Base-by-base conservation (phyloP, 2,329 filamentous ascomycete genomes). In the Monilinia aucupariae region DNA sequence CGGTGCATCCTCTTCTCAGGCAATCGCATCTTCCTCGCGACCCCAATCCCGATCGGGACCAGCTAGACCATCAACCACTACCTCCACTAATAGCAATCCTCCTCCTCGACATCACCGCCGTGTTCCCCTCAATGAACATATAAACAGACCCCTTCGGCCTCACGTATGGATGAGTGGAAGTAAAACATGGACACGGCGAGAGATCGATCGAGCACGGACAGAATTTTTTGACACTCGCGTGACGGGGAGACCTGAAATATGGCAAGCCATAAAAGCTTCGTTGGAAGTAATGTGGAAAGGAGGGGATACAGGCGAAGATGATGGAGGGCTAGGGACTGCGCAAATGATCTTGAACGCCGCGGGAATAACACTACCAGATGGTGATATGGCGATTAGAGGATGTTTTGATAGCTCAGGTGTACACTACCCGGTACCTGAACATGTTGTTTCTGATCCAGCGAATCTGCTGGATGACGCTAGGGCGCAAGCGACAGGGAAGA, bases 141-240 rank as follows among this genome's bases (percentile, higher is more conserved):
- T 89, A 72, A 89, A 91, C 71, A 83, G 84, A 68, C 87, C 88
- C 1, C 78, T 92, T 47, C 82, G 82, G 51, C 80, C 80, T 0
- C 87, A 89, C 69, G 76, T 81, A 61, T 92, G 89, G 89, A 78
- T 78, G 15, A 84, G 86, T 63, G 82, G 81, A 65, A 80, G 81
- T 60, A 83, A 83, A 25, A 75, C 78, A 20, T 96, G 90, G 90
- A 92, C 89, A 0, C 84, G 82, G n/a, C 72, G 76, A 20, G 79
- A 87, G 60, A 79, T 96, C 2, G 83, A 85, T 64, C 81, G 80
- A 39, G 90, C 96, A 76, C 84, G 93, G 55, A 78, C 77, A 55
- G 91, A 91, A 66, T 97, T 96, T 79, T 97, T 96, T 75, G 92
- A 97, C 65, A 97, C 92, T 1, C 81, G 91, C 53, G 90, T 96